phyloP scores from a whole-genome alignment of 2,329 filamentous ascomycete genomes.

The Claviceps pusilla region DNA sequence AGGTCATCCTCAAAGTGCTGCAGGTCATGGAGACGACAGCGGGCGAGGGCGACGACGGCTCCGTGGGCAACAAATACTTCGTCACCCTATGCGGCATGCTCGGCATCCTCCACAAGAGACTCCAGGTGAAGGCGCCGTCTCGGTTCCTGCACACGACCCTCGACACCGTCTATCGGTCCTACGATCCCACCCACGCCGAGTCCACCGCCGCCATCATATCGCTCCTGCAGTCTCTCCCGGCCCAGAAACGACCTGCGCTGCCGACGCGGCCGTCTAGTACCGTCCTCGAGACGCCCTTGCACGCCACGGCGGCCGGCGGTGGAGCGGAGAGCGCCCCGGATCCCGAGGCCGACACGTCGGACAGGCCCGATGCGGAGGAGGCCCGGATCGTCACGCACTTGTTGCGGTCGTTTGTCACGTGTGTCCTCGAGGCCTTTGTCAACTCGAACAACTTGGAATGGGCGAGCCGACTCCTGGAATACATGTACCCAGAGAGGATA shows the following conservation, averaged over 20 bases:
- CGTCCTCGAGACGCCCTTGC: conserved; percentile 38
- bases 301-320: conserved; percentile 37
- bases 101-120: conserved; percentile 54
- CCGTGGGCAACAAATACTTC: conserved; percentile 36
- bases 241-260: conserved; percentile 48
- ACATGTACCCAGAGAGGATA: conserved; percentile 47
- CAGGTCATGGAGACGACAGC: conserved; percentile 48
- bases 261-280: conserved; percentile 45
- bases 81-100: conserved; percentile 57
- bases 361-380: conserved; percentile 35
- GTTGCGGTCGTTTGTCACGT: conserved; percentile 63
- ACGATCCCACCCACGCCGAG: conserved; percentile 47
- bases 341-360: conserved; percentile 34
- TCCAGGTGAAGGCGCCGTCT: conserved; percentile 64
- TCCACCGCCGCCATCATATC: conserved; percentile 57
- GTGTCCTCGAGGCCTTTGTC: conserved; percentile 60
- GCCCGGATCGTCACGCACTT: conserved; percentile 46
- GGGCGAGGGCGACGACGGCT: conserved; percentile 22
- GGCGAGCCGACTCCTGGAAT: conserved; percentile 53
- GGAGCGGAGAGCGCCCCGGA: conserved; percentile 42
- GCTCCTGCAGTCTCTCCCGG: conserved; percentile 54
- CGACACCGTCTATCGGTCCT: conserved; percentile 53
- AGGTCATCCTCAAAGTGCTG: conserved; percentile 68
- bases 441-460: conserved; percentile 44
- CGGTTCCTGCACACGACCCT: conserved; percentile 66